Evolutionary conservation across 495 filamentous ascomycete genomes (phyloP).

Genomic region (Podospora tetraspora): DNA sequence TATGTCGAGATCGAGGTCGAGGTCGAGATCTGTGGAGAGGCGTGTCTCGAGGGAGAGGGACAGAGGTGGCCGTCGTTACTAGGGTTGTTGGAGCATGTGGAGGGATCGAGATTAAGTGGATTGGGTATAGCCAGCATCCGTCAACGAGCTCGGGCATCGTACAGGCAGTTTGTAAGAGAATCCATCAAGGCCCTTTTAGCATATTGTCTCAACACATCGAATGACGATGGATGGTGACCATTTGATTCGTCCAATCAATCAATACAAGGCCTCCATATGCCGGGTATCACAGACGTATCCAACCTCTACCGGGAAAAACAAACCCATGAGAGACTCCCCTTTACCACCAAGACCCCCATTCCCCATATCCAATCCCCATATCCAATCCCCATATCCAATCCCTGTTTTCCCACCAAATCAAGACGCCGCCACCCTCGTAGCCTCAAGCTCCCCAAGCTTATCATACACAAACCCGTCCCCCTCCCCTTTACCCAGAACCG

Average conservation of each 20-base stretch:
- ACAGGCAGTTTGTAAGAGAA: background rate
- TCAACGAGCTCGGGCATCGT: background rate
- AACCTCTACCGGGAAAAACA: background rate
- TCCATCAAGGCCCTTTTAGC: too few species aligned
- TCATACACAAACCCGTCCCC: constrained; percentile 14
- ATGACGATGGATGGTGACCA: background rate
- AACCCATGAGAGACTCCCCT: too few species aligned
- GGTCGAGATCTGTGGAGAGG: background rate
- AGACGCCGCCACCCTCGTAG: constrained; percentile 15
- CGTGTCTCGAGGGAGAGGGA: background rate
- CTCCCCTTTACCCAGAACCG: background rate
- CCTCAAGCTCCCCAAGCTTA: constrained; percentile 18
- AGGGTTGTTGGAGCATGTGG: background rate
- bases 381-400: too few species aligned
- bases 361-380: too few species aligned
- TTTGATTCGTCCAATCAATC: background rate
- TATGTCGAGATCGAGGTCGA: background rate
- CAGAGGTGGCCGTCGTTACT: background rate
- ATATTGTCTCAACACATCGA: background rate
- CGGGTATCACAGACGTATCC: background rate
- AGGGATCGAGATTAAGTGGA: background rate
- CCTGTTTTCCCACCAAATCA: too few species aligned
- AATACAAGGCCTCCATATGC: background rate
- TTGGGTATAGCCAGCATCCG: background rate
- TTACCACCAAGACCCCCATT: too few species aligned